These are phyloP conservation scores for Prosopis cineraria DNA, from an alignment of 306 rosid species.

Conservation along the genomic window DNA sequence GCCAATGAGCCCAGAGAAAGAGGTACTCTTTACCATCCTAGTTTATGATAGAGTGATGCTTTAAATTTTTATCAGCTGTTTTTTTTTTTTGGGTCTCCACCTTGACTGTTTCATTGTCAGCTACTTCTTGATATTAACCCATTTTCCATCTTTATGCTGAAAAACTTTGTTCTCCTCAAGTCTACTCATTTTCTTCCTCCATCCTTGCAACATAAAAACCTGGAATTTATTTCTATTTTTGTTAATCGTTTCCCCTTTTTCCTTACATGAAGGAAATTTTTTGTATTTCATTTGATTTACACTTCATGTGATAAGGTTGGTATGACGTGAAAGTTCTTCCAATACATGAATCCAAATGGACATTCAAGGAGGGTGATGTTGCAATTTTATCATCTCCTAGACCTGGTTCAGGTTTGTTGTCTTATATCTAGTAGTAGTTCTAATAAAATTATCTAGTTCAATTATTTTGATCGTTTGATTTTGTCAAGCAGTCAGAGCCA, in stretches of 20 bases:
- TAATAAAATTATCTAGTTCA: neutral
- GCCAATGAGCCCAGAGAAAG: slow-evolving; percentile 91
- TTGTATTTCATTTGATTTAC: slow-evolving; percentile 34
- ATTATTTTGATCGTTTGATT: slow-evolving; percentile 26
- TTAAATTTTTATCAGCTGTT: too few relatives aligned
- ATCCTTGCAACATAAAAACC: too few relatives aligned
- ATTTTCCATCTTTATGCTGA: slow-evolving; percentile 5
- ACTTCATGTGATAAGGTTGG: slow-evolving; percentile 82
- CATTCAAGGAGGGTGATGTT: slow-evolving; percentile 99
- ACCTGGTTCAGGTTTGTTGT: slow-evolving; percentile 87
- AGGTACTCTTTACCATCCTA: slow-evolving; percentile 53
- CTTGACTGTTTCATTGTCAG: neutral
- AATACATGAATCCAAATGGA: slow-evolving; percentile 84
- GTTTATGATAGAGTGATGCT: too few relatives aligned
- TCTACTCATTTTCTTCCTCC: slow-evolving; percentile 18
- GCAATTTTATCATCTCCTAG: slow-evolving; percentile 89
- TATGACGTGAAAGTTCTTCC: slow-evolving; percentile 93
- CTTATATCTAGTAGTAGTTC: slow-evolving; percentile 25
- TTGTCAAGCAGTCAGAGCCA: slow-evolving; percentile 70
- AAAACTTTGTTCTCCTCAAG: neutral
- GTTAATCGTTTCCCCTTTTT: neutral
- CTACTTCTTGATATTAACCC: slow-evolving; percentile 15
- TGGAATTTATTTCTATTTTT: slow-evolving; percentile 14
- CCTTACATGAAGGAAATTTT: neutral
- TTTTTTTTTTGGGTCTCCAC: slow-evolving; percentile 7